Base-by-base conservation (phyloP, 306 rosid genomes). In the Prunus campanulata region DNA sequence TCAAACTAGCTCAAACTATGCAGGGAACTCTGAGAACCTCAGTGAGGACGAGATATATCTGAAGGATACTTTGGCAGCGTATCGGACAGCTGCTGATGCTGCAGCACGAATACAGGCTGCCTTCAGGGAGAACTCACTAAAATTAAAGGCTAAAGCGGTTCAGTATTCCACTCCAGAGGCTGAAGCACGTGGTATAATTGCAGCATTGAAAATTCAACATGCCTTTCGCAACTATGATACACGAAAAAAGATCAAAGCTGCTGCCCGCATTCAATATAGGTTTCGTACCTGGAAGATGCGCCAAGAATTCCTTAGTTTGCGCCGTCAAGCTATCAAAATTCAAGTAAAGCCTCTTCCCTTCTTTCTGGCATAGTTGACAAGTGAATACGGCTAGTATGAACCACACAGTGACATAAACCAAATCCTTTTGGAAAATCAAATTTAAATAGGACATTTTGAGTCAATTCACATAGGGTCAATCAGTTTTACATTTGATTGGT, bases 161-260 rank as follows among this genome's bases (percentile, higher is more conserved):
- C 80, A 83, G 77, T 51, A 66, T 72, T 88, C 83, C 66, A 54
- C 3, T 72, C 90, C 98, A 0, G 97, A 92, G 87, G 89, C 64
- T 76, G 96, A 92, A 86, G 99, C 97, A 63, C 96, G 88, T 18
- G 49, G 68, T 67, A 92, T 96, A 70, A 77, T 96, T 72, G 97
- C 99, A 42, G 99, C 97, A 87, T 80, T 96, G 99, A 92, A 86
- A 81, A 96, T 96, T 83, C 99, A 96, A 68, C 97, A 92, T 79
- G 98, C 99, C 79, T 96, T 83, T 76, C 93, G 93, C 62, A 87
- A 86, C 78, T 87, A 50, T 49, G 99, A 88, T 81, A 51, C 87
- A 0, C 83, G 81, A 74, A 92, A 87, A 75, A 80, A 70, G 77
- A 79, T 90, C 82, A 74, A 71, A 66, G 99, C 99, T 68, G 98